Base-by-base conservation (phyloP, 2,329 filamentous ascomycete genomes). In the Stylonectria norvegica region DNA sequence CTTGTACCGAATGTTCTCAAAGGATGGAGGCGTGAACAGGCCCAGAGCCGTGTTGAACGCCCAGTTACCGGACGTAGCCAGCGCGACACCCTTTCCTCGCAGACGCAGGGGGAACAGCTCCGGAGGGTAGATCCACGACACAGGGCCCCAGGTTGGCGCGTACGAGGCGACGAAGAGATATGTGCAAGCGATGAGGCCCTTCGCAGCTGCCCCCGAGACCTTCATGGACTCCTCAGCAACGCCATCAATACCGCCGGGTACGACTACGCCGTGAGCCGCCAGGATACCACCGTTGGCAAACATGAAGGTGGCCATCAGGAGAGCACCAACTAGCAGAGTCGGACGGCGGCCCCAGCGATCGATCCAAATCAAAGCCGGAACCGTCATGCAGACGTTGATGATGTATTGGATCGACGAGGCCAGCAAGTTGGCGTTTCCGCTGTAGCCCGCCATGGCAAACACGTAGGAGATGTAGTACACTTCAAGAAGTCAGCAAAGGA, bases 321-420 rank as follows among this genome's bases (percentile, higher is more conserved):
- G 65, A 23, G 72, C 78, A 42, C 83, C 83, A n/a, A 73, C 63
- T 34, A 86, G 78, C 43, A 87, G 73, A 6, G 85, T 70, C 40
- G 79, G 76, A 32, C 83, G 82, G 48, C 86, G 85, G 33, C 87
- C 87, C 80, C 83, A 87, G 40, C 73, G 71, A 52, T 93, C 86
- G 53, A 90, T 76, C 68, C 71, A 90, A 41, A 90, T 64, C 17
- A 91, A 73, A 1, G 86, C 86, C 0, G 85, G 84, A 3, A 90
- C 61, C 0, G 87, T 91, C 81, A 88, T 86, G 37, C 82, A 45
- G 2, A 91, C 86, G 61, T 90, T 90, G 69, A 91, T 87, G 53
- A 89, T 73, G 47, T 79, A 79, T 50, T 76, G 71, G 14, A 80
- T 75, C 4, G 71, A 74, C 0, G 75, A 76, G 1, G 75, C 75